Conservation (phyloP, 2,329 filamentous ascomycete species). For the Fusarium pseudoanthophilum region DNA sequence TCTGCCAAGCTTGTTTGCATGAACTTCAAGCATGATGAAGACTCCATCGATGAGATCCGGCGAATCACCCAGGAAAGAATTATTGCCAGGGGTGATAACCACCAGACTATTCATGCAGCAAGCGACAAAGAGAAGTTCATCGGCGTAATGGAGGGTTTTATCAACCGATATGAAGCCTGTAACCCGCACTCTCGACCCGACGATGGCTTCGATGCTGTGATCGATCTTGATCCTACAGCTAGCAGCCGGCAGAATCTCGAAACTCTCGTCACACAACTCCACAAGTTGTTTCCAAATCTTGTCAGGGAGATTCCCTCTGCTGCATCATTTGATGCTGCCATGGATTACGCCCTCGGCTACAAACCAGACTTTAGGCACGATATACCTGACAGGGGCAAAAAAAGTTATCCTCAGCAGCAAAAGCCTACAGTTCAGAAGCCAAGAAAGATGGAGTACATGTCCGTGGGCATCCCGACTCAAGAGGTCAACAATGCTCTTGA, state of each 20-base stretch:
- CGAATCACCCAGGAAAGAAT: conserved; percentile 82
- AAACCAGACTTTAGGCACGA: conserved; percentile 79
- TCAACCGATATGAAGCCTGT: conserved; percentile 84
- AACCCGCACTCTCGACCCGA: conserved; percentile 77
- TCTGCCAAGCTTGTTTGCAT: conserved; percentile 82
- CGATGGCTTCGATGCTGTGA: conserved; percentile 81
- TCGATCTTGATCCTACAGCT: conserved; percentile 81
- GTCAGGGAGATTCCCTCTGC: conserved; percentile 76
- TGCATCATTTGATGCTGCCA: conserved; percentile 81
- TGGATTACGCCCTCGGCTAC: conserved; percentile 80
- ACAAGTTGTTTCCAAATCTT: conserved; percentile 81
- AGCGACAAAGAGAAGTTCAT: conserved; percentile 79
- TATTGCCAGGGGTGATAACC: conserved; percentile 88
- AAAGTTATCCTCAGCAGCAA: conserved; percentile 48
- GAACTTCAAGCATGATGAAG: conserved; percentile 86
- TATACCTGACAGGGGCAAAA: conserved; percentile 68
- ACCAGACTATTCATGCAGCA: conserved; percentile 94
- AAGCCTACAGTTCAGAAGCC: conserved; percentile 44
- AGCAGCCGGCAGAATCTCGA: conserved; percentile 90
- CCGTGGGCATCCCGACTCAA: conserved; percentile 57
- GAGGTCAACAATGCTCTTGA: conserved; percentile 69
- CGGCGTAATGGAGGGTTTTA: conserved; percentile 94
- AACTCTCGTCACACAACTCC: conserved; percentile 75
- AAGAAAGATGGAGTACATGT: conserved; percentile 67
- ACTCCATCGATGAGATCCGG: conserved; percentile 78